Conservation (phyloP, 2,329 filamentous ascomycete genomes). For the Sarocladium oryzae region DNA sequence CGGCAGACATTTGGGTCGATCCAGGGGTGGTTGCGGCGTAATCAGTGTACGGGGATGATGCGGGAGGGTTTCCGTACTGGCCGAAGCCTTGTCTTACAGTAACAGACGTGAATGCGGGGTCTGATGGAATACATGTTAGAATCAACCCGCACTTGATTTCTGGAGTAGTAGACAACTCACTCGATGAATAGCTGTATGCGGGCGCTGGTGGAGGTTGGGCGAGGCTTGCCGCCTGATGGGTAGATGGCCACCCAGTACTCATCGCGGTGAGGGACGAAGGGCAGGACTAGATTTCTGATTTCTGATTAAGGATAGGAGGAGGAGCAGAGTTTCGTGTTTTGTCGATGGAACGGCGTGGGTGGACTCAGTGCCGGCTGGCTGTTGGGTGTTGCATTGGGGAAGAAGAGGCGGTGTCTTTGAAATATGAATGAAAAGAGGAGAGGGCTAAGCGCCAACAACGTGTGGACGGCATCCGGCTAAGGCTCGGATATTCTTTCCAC, state of each 20-base stretch:
- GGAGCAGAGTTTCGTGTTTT: neutral
- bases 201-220: constrained; percentile 28
- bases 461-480: constrained; percentile 1
- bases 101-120: constrained; percentile 54
- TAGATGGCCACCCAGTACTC: constrained; percentile 31
- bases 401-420: neutral
- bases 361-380: neutral
- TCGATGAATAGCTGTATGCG: constrained; percentile 27
- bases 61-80: constrained; percentile 33
- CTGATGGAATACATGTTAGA: constrained; percentile 22
- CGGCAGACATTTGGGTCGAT: constrained; percentile 12
- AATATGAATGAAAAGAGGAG: constrained; percentile 2
- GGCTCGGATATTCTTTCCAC: neutral
- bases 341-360: neutral
- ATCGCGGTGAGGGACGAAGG: constrained; percentile 14
- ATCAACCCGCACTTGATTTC: neutral
- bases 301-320: constrained; percentile 13
- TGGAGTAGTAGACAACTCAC: neutral
- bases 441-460: neutral
- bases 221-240: constrained; percentile 35
- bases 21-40: constrained; percentile 20
- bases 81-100: constrained; percentile 55
- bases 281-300: constrained; percentile 10
- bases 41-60: constrained; percentile 22
- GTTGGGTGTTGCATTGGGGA: neutral